These are phyloP conservation scores for Solanum habrochaites DNA, from an alignment of 257 asterid species.

Conservation along the genomic window DNA sequence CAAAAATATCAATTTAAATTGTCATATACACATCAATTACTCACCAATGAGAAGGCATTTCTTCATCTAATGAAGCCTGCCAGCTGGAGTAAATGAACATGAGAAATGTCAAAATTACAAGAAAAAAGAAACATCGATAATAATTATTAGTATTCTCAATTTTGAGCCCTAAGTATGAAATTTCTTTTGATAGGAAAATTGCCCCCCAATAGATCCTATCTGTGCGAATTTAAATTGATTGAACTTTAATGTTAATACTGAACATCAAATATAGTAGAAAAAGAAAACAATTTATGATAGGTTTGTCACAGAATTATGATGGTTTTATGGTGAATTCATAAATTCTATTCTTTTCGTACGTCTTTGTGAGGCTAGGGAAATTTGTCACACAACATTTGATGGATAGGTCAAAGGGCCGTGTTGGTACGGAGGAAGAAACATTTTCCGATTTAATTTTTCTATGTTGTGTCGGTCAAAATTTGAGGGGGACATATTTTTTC, in stretches of 20 bases:
- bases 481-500: neutral
- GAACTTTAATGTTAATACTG: too few species aligned
- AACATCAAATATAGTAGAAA: too few species aligned
- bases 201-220: too few species aligned
- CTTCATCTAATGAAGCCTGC: constrained; percentile 38
- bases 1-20: neutral
- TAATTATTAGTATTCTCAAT: too few species aligned
- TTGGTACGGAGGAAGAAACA: neutral
- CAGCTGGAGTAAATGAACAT: constrained; percentile 26
- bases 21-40: neutral
- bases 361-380: neutral
- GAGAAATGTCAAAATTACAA: neutral
- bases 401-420: neutral
- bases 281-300: neutral
- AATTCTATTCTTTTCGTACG: neutral
- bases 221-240: neutral
- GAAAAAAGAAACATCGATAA: neutral
- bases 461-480: neutral
- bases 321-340: neutral
- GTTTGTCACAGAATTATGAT: neutral
- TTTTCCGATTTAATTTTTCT: neutral
- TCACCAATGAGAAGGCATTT: constrained; percentile 49
- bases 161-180: neutral
- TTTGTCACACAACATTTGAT: neutral
- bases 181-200: neutral